phyloP scores from a whole-genome alignment of 2,329 filamentous ascomycete species.

The Drechslerella dactyloides region DNA sequence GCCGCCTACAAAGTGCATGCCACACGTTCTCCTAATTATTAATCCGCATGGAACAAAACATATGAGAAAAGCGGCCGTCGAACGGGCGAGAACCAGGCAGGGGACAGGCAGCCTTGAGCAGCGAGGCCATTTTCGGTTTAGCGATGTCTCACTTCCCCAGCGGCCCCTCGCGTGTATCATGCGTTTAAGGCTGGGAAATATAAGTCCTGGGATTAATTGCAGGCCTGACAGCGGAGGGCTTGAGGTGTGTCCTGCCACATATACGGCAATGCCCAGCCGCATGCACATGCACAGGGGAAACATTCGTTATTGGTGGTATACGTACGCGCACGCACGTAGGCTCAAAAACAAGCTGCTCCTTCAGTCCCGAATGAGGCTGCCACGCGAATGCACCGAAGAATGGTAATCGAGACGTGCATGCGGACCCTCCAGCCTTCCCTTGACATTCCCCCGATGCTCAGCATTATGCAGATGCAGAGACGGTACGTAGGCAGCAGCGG shows the following conservation, averaged over 20 bases:
- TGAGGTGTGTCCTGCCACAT: background rate
- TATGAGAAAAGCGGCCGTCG: conserved; percentile 11
- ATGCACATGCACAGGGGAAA: background rate
- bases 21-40: conserved; percentile 31
- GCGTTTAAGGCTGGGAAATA: conserved; percentile 27
- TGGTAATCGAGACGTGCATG: background rate
- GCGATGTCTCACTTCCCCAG: conserved; percentile 37
- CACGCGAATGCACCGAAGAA: conserved; percentile 14
- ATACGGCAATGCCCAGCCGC: background rate
- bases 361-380: conserved; percentile 8
- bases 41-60: conserved; percentile 26
- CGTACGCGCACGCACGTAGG: no score
- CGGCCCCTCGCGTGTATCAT: conserved; percentile 41
- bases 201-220: background rate
- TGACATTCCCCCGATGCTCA: conserved; percentile 10
- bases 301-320: no score
- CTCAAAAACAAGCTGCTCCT: no score
- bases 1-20: conserved; percentile 31
- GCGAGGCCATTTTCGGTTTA: conserved; percentile 21
- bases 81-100: conserved; percentile 38
- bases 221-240: conserved; percentile 3
- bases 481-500: conserved; percentile 41
- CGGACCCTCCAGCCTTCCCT: background rate
- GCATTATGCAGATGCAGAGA: conserved; percentile 36
- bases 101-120: conserved; percentile 29